phyloP scores from a whole-genome alignment of 2,329 filamentous ascomycete genomes.

The Sphaerulina populicola region DNA sequence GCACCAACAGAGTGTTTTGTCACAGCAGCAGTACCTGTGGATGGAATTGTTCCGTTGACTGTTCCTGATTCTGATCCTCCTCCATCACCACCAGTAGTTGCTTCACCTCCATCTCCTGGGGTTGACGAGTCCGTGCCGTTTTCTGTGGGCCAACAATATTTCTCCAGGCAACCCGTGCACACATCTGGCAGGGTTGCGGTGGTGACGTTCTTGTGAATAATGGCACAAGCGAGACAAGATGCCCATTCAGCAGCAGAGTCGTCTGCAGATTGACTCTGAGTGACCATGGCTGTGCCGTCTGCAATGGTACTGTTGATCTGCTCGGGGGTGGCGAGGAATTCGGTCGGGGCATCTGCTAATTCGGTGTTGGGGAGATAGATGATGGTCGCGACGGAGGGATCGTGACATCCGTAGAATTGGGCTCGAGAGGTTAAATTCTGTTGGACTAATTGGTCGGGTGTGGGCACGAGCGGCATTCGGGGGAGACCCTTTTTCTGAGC shows the following conservation, averaged over 20 bases:
- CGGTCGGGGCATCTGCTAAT: background rate
- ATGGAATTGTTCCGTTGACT: no score
- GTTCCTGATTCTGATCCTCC: no score
- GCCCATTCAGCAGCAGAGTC: constrained; percentile 6
- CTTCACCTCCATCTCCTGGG: no score
- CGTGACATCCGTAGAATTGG: constrained; percentile 14
- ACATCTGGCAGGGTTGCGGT: constrained; percentile 3
- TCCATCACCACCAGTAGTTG: no score
- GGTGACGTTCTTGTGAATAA: constrained; percentile 11
- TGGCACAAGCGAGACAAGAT: constrained; percentile 12
- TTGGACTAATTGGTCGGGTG: background rate
- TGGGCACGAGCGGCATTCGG: constrained; percentile 12
- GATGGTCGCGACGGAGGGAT: constrained; percentile 6
- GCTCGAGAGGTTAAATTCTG: constrained; percentile 11
- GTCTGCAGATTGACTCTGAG: constrained; percentile 2
- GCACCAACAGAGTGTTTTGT: no score
- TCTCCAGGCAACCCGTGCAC: constrained; percentile 9
- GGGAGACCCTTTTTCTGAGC: constrained; percentile 10
- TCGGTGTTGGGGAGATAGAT: constrained; percentile 14
- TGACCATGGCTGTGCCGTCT: constrained; percentile 10
- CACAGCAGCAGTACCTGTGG: no score
- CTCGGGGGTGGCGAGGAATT: background rate
- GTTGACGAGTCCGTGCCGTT: background rate
- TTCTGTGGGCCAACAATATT: constrained; percentile 13
- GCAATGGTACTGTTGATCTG: constrained; percentile 6